Conservation (phyloP, 352 stramenopile genomes). For the Phytopythium ostracodes region DNA sequence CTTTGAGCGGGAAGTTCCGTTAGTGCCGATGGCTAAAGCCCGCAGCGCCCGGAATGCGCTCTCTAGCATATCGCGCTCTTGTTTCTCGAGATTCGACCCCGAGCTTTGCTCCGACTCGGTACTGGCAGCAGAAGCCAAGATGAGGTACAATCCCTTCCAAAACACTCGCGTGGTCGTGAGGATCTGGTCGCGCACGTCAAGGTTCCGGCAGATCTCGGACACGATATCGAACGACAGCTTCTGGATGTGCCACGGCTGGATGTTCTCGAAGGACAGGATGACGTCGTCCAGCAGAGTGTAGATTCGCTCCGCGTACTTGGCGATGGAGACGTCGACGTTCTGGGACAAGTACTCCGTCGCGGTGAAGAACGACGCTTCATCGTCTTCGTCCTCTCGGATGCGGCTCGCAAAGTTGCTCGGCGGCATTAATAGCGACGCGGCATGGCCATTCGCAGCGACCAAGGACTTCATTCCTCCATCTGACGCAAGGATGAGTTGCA, state of each 20-base stretch:
- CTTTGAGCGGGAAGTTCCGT: slow-evolving; percentile 46
- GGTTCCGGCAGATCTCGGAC: slow-evolving; percentile 52
- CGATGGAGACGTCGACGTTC: slow-evolving; percentile 21
- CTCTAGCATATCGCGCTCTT: slow-evolving; percentile 72
- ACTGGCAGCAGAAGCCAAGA: slow-evolving; percentile 62
- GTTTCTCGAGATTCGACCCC: slow-evolving; percentile 29
- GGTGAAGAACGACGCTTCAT: slow-evolving; percentile 49
- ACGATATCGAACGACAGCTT: slow-evolving; percentile 77
- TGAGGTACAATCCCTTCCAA: slow-evolving; percentile 76
- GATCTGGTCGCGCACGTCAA: slow-evolving; percentile 57
- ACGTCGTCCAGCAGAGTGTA: slow-evolving; percentile 61
- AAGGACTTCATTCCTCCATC: slow-evolving; percentile 48
- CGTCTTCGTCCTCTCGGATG: slow-evolving; percentile 33
- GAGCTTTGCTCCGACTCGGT: slow-evolving; percentile 16
- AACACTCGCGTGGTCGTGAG: slow-evolving; percentile 63
- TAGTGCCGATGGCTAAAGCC: slow-evolving; percentile 49
- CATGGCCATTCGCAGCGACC: slow-evolving; percentile 10
- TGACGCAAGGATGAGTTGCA: slow-evolving; percentile 43
- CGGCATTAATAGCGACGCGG: slow-evolving; percentile 3
- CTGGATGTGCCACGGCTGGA: slow-evolving; percentile 77
- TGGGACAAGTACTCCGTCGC: slow-evolving; percentile 46
- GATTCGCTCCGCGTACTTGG: slow-evolving; percentile 39
- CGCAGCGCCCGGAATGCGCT: slow-evolving; percentile 64
- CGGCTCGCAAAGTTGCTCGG: slow-evolving; percentile 35
- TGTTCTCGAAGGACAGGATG: slow-evolving; percentile 65